Conservation (phyloP, 2,329 filamentous ascomycete species). For the Cryphonectria radicalis region DNA sequence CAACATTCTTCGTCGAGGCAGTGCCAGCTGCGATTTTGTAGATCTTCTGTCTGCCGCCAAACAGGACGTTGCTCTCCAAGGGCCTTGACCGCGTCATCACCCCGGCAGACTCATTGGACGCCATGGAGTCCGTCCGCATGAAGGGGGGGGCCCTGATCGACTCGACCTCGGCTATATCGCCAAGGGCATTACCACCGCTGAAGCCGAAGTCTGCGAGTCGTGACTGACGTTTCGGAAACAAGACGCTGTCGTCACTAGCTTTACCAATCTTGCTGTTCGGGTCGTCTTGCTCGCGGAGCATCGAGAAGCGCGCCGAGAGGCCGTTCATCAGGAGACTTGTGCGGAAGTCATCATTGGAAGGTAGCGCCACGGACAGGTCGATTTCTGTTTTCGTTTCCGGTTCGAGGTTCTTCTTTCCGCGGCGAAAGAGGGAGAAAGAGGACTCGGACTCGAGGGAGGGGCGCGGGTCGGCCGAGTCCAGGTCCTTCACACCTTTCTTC, state of each 20-base stretch:
- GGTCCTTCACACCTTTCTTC: constrained; percentile 67
- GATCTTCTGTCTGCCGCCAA: constrained; percentile 94
- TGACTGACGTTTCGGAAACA: constrained; percentile 81
- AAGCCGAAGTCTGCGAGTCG: constrained; percentile 73
- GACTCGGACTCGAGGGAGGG: constrained; percentile 58
- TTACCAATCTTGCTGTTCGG: constrained; percentile 88
- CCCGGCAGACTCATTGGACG: constrained; percentile 71
- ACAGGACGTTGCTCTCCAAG: constrained; percentile 87
- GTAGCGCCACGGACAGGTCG: constrained; percentile 75
- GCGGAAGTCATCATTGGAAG: constrained; percentile 85
- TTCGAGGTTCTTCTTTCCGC: constrained; percentile 57
- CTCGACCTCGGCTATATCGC: constrained; percentile 89
- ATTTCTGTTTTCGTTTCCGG: constrained; percentile 68
- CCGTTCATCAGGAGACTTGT: constrained; percentile 96
- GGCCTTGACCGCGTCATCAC: constrained; percentile 86
- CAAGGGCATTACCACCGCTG: constrained; percentile 57
- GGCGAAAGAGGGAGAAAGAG: constrained; percentile 59
- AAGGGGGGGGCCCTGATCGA: constrained; percentile 69
- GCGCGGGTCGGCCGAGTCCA: constrained; percentile 45
- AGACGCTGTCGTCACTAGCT: constrained; percentile 91
- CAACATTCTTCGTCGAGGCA: constrained; percentile 46
- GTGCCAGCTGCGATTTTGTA: constrained; percentile 75
- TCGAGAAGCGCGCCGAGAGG: constrained; percentile 92
- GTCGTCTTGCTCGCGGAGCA: constrained; percentile 94
- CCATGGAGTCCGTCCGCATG: constrained; percentile 67